A percentile compares a stretch with the other conserved stretches of the same genome.
phyloP scores from a whole-genome alignment of 2,329 filamentous ascomycete species.

The Diplodia sapinea region DNA sequence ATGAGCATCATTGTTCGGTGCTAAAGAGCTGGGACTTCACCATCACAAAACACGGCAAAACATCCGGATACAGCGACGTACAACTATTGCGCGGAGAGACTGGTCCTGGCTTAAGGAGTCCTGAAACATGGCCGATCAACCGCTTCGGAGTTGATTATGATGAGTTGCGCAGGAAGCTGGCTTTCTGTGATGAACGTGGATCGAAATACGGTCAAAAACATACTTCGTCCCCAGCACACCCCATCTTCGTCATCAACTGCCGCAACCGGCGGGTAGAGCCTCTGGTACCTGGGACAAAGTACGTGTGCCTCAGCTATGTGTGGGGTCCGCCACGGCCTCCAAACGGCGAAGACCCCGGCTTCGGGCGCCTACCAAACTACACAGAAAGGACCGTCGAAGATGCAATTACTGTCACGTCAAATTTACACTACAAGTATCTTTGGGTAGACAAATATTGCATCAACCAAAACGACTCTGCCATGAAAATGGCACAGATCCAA shows the following conservation, averaged over 20 bases:
- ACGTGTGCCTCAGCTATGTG: background rate
- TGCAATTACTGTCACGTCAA: background rate
- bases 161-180: background rate
- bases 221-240: background rate
- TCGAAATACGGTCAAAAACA: no score
- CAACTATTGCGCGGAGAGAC: background rate
- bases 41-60: background rate
- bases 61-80: background rate
- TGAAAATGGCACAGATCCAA: background rate
- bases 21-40: background rate
- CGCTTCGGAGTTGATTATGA: background rate
- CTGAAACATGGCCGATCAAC: background rate
- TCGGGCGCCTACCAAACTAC: rapidly evolving
- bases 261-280: background rate
- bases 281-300: background rate
- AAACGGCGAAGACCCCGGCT: background rate
- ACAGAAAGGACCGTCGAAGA: background rate
- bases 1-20: background rate
- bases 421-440: background rate
- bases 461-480: background rate
- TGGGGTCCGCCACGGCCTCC: background rate
- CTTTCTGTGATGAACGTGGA: background rate
- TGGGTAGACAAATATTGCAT: constrained; percentile 1
- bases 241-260: background rate
- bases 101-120: background rate